phyloP scores from a whole-genome alignment of 202 grass and related monocot genomes.

The Cymbopogon flexuosus region DNA sequence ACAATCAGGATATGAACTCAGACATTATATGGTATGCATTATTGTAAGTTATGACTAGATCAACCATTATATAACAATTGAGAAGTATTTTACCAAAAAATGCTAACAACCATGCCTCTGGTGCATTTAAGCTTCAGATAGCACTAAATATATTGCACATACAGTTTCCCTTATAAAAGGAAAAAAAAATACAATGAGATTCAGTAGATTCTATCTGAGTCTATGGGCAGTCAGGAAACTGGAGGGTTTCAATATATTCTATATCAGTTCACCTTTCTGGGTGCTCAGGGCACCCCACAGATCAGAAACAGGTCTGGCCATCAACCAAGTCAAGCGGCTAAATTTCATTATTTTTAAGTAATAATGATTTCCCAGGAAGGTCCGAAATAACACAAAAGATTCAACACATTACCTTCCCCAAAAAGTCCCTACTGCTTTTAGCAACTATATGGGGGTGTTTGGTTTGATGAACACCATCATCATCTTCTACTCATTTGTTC shows the following conservation, averaged over 20 bases:
- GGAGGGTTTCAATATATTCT: neutral
- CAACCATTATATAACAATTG: neutral
- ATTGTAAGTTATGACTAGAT: neutral
- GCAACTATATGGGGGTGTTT: neutral
- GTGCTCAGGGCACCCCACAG: neutral
- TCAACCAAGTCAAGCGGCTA: neutral
- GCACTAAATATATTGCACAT: neutral
- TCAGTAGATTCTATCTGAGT: neutral
- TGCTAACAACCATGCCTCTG: neutral
- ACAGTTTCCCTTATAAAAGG: neutral
- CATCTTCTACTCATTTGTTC: neutral
- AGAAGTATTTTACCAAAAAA: slow-evolving; percentile 10
- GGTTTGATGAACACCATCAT: neutral
- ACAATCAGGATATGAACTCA: neutral
- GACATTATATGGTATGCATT: slow-evolving; percentile 2
- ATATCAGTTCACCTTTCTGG: neutral
- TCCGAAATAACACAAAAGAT: neutral
- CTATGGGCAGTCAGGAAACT: neutral
- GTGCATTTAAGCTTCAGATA: neutral
- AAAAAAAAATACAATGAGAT: neutral
- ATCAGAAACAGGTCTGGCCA: neutral
- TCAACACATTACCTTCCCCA: neutral
- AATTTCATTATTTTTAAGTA: neutral
- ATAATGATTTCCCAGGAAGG: neutral
- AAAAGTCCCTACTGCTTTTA: neutral